Percentiles rank a stretch among this genome's conserved stretches.
These are phyloP conservation scores for Aspergillus indologenus DNA, from an alignment of 495 filamentous ascomycete genomes.

Conservation along the genomic window DNA sequence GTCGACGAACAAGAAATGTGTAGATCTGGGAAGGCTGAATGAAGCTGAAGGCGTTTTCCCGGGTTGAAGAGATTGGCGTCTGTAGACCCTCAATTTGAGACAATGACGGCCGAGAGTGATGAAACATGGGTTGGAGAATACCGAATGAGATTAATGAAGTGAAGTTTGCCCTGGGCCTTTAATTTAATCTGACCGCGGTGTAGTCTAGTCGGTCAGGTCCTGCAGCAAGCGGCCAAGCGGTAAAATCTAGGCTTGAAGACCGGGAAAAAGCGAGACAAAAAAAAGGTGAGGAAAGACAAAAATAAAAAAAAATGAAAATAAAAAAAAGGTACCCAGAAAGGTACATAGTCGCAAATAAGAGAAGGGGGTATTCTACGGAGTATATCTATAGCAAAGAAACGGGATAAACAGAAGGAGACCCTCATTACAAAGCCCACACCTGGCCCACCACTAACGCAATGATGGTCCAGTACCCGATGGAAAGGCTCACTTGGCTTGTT, in stretches of 20 bases:
- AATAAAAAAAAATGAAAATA: not conserved
- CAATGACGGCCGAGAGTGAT: not conserved
- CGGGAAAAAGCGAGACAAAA: not conserved
- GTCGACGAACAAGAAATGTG: not conserved
- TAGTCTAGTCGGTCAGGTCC: not conserved
- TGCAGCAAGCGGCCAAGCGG: not conserved
- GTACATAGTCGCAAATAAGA: too few species aligned
- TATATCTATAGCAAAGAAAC: too few species aligned
- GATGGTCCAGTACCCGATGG: slow-evolving; percentile 61
- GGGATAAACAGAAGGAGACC: not conserved
- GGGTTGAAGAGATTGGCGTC: not conserved
- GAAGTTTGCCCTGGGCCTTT: not conserved
- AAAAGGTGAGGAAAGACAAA: not conserved
- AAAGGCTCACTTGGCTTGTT: slow-evolving; percentile 36
- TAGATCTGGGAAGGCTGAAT: not conserved
- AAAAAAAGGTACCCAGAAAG: not conserved
- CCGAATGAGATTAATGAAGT: not conserved
- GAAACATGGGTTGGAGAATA: not conserved
- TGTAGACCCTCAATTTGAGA: not conserved
- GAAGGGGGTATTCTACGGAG: too few species aligned
- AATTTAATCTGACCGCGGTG: not conserved
- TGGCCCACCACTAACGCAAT: slow-evolving; percentile 50
- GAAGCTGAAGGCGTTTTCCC: not conserved
- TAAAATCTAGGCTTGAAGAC: too few species aligned
- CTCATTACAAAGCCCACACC: slow-evolving; percentile 40